These are phyloP conservation scores for Avicennia marina DNA, from an alignment of 257 asterid species.

Conservation along the genomic window DNA sequence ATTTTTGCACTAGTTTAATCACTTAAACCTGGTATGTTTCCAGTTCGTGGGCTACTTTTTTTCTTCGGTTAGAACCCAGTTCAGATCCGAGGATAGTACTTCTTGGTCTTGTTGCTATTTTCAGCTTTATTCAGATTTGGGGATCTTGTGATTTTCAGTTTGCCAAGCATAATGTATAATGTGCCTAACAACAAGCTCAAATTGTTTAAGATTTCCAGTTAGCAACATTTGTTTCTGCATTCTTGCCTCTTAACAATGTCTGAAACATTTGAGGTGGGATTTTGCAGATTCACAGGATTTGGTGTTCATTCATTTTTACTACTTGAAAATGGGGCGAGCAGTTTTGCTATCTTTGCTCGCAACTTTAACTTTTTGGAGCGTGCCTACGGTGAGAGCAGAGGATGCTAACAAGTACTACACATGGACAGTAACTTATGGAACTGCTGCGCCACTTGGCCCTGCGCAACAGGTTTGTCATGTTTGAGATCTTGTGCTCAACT, in stretches of 20 bases:
- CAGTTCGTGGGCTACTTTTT: slow-evolving; percentile 6
- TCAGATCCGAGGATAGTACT: slow-evolving; percentile 20
- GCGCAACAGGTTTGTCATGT: slow-evolving; percentile 49
- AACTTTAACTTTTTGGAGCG: too few species aligned
- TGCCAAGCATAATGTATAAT: not conserved
- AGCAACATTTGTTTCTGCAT: not conserved
- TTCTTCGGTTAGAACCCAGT: slow-evolving; percentile 11
- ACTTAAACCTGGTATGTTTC: slow-evolving; percentile 38
- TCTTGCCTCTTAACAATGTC: not conserved
- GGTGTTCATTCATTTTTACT: slow-evolving; percentile 10
- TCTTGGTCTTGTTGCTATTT: slow-evolving; percentile 8
- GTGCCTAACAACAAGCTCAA: not conserved
- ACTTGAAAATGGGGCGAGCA: slow-evolving; percentile 41
- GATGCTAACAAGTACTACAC: slow-evolving; percentile 47
- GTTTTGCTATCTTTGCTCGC: too few species aligned
- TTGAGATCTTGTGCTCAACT: not conserved
- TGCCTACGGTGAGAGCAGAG: slow-evolving; percentile 54
- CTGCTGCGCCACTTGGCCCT: slow-evolving; percentile 61
- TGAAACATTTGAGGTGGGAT: slow-evolving; percentile 11
- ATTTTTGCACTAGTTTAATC: slow-evolving; percentile 15
- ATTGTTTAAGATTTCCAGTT: slow-evolving; percentile 9
- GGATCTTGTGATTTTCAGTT: not conserved
- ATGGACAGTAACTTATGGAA: slow-evolving; percentile 60
- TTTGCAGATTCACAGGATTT: slow-evolving; percentile 43
- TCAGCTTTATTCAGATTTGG: slow-evolving; percentile 11